phyloP scores from a whole-genome alignment of 1,284 basidiomycete genomes.

The Boletus semigastroideus region DNA sequence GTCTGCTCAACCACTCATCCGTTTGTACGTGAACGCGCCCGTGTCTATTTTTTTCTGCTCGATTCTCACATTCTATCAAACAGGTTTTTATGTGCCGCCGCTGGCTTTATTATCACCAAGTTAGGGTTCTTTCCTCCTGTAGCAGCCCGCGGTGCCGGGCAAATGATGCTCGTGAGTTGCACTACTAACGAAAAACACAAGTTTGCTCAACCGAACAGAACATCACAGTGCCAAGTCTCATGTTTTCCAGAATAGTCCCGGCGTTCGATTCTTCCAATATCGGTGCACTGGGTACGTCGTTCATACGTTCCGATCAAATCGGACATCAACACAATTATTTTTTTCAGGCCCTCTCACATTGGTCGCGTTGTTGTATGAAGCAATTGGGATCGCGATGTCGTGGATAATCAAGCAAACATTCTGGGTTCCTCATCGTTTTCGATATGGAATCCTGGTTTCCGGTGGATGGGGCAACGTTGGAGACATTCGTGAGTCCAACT shows the following conservation, averaged over 20 bases:
- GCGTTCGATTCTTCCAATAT: slow-evolving; percentile 70
- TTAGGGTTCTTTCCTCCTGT: slow-evolving; percentile 58
- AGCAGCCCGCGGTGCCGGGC: slow-evolving; percentile 59
- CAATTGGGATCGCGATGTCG: slow-evolving; percentile 53
- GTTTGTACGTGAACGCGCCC: slow-evolving; percentile 45
- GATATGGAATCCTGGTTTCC: slow-evolving; percentile 63
- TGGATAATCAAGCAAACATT: slow-evolving; percentile 63
- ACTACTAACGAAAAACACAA: no score
- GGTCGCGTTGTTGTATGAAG: slow-evolving; percentile 53
- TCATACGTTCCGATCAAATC: neutral
- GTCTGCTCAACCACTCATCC: slow-evolving; percentile 57
- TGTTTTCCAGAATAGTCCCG: slow-evolving; percentile 79
- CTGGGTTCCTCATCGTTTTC: slow-evolving; percentile 78
- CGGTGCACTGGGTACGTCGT: slow-evolving; percentile 51
- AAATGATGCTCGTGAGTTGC: slow-evolving; percentile 52
- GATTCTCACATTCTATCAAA: neutral
- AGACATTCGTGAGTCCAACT: slow-evolving; percentile 61
- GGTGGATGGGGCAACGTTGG: slow-evolving; percentile 67
- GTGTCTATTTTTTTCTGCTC: no score
- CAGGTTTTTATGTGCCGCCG: slow-evolving; percentile 52
- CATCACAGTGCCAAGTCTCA: slow-evolving; percentile 64
- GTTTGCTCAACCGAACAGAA: slow-evolving; percentile 43
- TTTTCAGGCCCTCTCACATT: slow-evolving; percentile 52
- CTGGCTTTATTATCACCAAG: slow-evolving; percentile 61
- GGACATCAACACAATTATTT: no score